A percentile compares a stretch with the other conserved stretches of the same genome.
Conservation (phyloP, 2,329 filamentous ascomycete genomes). For the Gaeumannomyces tritici region DNA sequence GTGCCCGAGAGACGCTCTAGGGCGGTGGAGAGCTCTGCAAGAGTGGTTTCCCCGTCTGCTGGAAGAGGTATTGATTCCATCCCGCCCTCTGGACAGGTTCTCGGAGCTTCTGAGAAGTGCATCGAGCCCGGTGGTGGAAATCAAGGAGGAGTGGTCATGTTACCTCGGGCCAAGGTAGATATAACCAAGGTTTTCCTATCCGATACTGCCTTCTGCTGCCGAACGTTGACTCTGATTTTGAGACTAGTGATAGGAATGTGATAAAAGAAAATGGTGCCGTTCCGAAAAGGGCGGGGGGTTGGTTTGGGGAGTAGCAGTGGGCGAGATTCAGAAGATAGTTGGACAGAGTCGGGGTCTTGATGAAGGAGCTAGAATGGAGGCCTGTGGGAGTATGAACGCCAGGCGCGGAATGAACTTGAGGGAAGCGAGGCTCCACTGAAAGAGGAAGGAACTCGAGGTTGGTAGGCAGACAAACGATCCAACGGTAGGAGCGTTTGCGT, state of each 20-base stretch:
- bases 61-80: neutral
- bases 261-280: neutral
- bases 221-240: neutral
- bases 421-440: neutral
- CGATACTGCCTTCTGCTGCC: neutral
- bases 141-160: neutral
- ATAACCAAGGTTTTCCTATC: neutral
- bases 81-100: neutral
- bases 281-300: too few species aligned
- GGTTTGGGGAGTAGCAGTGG: neutral
- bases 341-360: neutral
- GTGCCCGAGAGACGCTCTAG: neutral
- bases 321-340: too few species aligned
- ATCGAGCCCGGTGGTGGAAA: neutral
- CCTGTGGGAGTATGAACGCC: neutral
- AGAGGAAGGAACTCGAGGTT: neutral
- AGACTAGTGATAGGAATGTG: neutral
- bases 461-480: neutral
- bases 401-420: neutral
- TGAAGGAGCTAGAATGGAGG: neutral
- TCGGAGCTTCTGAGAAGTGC: neutral
- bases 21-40: neutral
- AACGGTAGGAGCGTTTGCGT: neutral
- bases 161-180: neutral
- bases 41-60: neutral